Conservation (phyloP, 768 basidiomycete species). For the Phlegmacium glaucopus region DNA sequence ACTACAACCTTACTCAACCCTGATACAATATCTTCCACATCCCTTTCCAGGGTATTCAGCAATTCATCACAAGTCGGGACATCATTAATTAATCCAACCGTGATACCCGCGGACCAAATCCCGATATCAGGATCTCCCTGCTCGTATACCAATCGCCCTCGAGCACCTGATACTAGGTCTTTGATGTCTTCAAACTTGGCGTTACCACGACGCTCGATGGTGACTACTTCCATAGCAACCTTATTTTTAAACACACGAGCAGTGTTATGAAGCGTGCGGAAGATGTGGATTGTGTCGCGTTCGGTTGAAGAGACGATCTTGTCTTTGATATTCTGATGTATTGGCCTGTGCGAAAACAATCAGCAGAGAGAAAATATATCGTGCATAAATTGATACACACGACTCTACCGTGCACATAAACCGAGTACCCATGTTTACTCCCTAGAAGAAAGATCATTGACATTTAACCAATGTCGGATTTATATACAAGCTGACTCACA, state of each 20-base stretch:
- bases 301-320: slow-evolving; percentile 84
- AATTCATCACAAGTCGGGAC: slow-evolving; percentile 79
- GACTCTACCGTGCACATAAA: slow-evolving; percentile 93
- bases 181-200: slow-evolving; percentile 85
- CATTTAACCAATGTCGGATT: slow-evolving; percentile 1
- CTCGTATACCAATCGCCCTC: slow-evolving; percentile 76
- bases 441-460: slow-evolving; percentile 40
- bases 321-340: slow-evolving; percentile 88
- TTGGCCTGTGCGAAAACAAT: slow-evolving; percentile 45
- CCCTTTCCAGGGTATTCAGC: slow-evolving; percentile 63
- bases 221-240: slow-evolving; percentile 81
- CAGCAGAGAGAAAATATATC: neutral
- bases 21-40: slow-evolving; percentile 66
- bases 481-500: slow-evolving; percentile 40
- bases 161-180: slow-evolving; percentile 69
- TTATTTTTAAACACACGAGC: slow-evolving; percentile 86
- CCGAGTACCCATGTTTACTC: slow-evolving; percentile 87
- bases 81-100: slow-evolving; percentile 74
- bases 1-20: slow-evolving; percentile 34
- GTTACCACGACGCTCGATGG: slow-evolving; percentile 75
- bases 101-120: slow-evolving; percentile 75
- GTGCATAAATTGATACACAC: slow-evolving; percentile 28
- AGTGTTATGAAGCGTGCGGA: slow-evolving; percentile 82
- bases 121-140: slow-evolving; percentile 84
- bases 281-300: slow-evolving; percentile 84